phyloP scores from a whole-genome alignment of 768 basidiomycete species.

The Sarcomyxa edulis region DNA sequence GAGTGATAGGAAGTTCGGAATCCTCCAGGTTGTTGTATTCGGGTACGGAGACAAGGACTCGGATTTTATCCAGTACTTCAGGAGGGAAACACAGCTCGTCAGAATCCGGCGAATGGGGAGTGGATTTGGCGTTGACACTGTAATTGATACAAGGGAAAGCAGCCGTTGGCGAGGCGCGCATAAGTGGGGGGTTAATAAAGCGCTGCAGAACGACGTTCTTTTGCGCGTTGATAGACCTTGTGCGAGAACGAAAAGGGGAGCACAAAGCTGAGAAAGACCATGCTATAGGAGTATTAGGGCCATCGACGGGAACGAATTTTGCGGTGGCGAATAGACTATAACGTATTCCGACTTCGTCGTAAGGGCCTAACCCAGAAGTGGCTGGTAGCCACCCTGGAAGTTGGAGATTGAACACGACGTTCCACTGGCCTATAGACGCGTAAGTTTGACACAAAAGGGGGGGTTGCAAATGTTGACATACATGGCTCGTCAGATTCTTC shows the following conservation, averaged over 20 bases:
- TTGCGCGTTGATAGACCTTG: constrained; percentile 33
- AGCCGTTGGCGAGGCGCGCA: constrained; percentile 26
- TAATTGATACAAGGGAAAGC: constrained; percentile 33
- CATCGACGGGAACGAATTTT: constrained; percentile 45
- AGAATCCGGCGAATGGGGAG: constrained; percentile 6
- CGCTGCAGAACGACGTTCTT: constrained; percentile 48
- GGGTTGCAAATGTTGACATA: constrained; percentile 17
- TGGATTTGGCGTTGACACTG: constrained; percentile 34
- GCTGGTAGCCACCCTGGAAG: constrained; percentile 91
- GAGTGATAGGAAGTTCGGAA: constrained; percentile 43
- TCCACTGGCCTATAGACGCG: constrained; percentile 46
- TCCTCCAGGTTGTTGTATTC: constrained; percentile 43
- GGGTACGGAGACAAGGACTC: constrained; percentile 62
- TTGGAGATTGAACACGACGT: constrained; percentile 73
- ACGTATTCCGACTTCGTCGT: constrained; percentile 48
- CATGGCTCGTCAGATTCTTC: constrained; percentile 52
- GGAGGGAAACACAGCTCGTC: constrained; percentile 34
- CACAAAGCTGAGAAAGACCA: constrained; percentile 54
- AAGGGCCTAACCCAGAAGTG: constrained; percentile 40
- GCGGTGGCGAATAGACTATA: constrained; percentile 69
- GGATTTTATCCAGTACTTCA: constrained; percentile 55
- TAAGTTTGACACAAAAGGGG: constrained; percentile 2
- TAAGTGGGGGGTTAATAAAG: constrained; percentile 38
- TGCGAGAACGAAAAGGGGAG: constrained; percentile 45
- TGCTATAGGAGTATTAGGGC: constrained; percentile 23